Evolutionary conservation across 2,329 filamentous ascomycete species (phyloP).

Genomic region (Ciborinia camelliae): DNA sequence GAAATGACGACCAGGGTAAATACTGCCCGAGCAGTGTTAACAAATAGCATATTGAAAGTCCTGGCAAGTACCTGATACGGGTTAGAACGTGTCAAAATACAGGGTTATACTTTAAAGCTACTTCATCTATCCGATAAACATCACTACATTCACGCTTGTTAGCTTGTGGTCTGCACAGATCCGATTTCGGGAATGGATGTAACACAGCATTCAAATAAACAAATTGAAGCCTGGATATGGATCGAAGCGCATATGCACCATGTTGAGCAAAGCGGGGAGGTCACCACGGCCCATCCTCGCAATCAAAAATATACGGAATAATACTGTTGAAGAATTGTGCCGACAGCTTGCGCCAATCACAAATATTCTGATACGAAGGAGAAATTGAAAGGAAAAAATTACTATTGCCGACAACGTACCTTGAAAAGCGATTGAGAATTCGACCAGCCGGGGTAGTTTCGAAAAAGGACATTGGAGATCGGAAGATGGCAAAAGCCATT

Average conservation of each 20-base stretch:
- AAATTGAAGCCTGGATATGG: not conserved
- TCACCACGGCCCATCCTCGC: not conserved
- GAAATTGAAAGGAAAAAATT: not conserved
- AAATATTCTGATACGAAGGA: not conserved
- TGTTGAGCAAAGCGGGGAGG: not conserved
- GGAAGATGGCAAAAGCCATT: slow-evolving; percentile 96
- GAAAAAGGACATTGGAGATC: slow-evolving; percentile 98
- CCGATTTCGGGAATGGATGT: slow-evolving; percentile 9
- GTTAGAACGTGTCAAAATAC: slow-evolving; percentile 48
- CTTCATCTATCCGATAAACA: slow-evolving; percentile 47
- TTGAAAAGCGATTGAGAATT: slow-evolving; percentile 94
- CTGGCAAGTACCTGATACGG: slow-evolving; percentile 91
- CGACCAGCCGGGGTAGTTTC: slow-evolving; percentile 78
- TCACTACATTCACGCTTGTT: slow-evolving; percentile 40
- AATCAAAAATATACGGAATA: not conserved
- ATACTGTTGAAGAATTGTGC: not conserved
- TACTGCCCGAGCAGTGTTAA: slow-evolving; percentile 67
- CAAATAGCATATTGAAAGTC: slow-evolving; percentile 95
- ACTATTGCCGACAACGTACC: slow-evolving; percentile 47
- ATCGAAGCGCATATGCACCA: slow-evolving; percentile 18
- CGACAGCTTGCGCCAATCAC: not conserved
- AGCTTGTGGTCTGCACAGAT: slow-evolving; percentile 3
- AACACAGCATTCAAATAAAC: not conserved
- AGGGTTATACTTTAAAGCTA: slow-evolving; percentile 20
- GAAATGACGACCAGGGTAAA: slow-evolving; percentile 90